phyloP scores from a whole-genome alignment of 2,329 filamentous ascomycete genomes.

The Aspergillus piperis region DNA sequence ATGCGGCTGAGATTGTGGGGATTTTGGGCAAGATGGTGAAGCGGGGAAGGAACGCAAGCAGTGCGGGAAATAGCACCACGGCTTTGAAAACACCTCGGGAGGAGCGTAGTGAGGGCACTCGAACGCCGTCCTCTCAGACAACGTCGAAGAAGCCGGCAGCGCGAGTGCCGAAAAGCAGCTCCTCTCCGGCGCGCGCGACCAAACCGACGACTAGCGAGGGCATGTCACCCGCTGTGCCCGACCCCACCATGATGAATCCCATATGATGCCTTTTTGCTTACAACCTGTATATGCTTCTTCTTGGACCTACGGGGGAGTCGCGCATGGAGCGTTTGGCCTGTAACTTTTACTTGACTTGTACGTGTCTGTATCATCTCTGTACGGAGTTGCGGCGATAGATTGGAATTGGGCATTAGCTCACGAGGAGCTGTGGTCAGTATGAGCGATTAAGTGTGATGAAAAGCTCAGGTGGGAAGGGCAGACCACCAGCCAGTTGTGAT shows the following conservation, averaged over 20 bases:
- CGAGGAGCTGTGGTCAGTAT: not conserved
- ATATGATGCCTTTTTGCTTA: slow-evolving; percentile 27
- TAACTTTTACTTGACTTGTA: not conserved
- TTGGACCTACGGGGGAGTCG: not conserved
- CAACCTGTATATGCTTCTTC: slow-evolving; percentile 7
- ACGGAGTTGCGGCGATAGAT: not conserved
- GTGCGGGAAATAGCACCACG: slow-evolving; percentile 32
- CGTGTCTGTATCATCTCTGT: not conserved
- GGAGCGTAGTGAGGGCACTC: slow-evolving; percentile 35
- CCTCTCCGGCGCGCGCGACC: slow-evolving; percentile 9
- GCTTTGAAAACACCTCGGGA: slow-evolving; percentile 27
- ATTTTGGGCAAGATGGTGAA: slow-evolving; percentile 88
- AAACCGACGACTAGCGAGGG: slow-evolving; percentile 10
- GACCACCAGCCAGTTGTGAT: not conserved
- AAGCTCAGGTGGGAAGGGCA: not conserved
- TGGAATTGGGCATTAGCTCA: not conserved
- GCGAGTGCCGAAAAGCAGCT: slow-evolving; percentile 8
- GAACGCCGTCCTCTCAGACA: slow-evolving; percentile 25
- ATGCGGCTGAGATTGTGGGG: slow-evolving; percentile 84
- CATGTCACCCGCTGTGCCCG: slow-evolving; percentile 29
- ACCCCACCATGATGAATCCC: slow-evolving; percentile 38
- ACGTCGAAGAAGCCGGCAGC: slow-evolving; percentile 6
- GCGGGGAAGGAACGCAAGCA: slow-evolving; percentile 56
- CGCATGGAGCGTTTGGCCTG: not conserved
- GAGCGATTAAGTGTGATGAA: not conserved